These are phyloP conservation scores for Arctium minus DNA, from an alignment of 129 eudicot genomes.

Conservation along the genomic window DNA sequence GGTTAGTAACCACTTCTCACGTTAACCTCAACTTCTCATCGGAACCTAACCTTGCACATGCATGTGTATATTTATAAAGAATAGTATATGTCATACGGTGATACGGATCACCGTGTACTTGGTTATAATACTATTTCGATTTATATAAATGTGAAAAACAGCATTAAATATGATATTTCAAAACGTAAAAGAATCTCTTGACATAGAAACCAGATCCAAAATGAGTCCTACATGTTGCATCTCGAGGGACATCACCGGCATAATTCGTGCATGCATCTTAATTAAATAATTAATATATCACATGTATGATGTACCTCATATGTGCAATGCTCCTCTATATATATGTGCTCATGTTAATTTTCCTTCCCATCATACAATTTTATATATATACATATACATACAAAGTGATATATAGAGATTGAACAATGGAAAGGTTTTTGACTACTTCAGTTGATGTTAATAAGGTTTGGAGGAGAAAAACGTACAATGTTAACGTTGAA, in stretches of 20 bases:
- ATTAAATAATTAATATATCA: background rate
- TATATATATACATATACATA: background rate
- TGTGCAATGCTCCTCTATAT: background rate
- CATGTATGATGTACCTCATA: background rate
- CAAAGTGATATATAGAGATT: background rate
- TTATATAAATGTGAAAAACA: background rate
- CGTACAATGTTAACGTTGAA: conserved; percentile 12
- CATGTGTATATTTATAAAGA: no score
- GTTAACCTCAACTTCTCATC: no score
- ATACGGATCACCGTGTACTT: background rate
- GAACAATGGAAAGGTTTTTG: conserved; percentile 31
- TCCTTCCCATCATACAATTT: background rate
- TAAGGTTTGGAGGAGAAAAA: conserved; percentile 37
- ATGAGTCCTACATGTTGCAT: conserved; percentile 14
- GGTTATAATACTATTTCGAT: background rate
- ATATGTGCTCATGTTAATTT: background rate
- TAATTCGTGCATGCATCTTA: background rate
- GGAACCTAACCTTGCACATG: no score
- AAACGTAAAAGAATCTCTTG: conserved; percentile 18
- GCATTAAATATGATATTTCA: background rate
- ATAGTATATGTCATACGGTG: background rate
- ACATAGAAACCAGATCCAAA: conserved; percentile 31
- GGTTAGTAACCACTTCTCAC: no score
- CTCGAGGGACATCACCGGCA: conserved; percentile 6
- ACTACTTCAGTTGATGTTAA: conserved; percentile 27